Evolutionary conservation across 2,329 filamentous ascomycete species (phyloP), one percentile per base, ranked within the genome.

Genomic region (Anisogramma anomala): DNA sequence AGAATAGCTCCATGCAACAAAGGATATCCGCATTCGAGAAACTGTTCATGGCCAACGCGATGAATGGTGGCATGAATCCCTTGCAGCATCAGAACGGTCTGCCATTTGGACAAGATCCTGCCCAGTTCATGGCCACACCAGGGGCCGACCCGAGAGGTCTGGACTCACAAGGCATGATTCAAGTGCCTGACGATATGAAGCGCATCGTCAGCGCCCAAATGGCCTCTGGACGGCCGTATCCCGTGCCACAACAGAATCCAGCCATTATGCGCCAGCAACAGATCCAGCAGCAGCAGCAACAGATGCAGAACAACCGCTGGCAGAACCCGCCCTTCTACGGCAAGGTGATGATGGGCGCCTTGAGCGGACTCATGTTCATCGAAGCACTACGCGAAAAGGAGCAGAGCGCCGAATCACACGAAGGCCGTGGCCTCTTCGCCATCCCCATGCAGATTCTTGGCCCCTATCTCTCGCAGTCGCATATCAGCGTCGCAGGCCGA

Each of bases 331-430:
- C 71, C 1, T 79, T 77, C 47, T 71, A 74, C 43, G 75, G 74
- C 38, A 94, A 93, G 63, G 71, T 95, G 50, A 91, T 95, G 84
- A 79, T 95, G 4, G 89, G 89, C 31, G 89, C 88, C 14, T 72
- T 96, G 45, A 89, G 88, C 18, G 87, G 86, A 11, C 68, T 96
- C 14, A 94, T 96, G 88, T 72, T 95, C 25, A 64, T 94, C 51
- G 87, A 95, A 62, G 86, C 85, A 1, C 69, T 88, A 41, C 70
- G 71, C 26, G 74, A 82, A 56, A 65, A 79, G 50, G 74, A 86
- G 60, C 61, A 76, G 56, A 73, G 76, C 52, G 72, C 69, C 34
- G 78, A 83, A 37, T 69, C 69, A 1, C 68, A 78, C 5, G 68
- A 76, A 36, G 80, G 80, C 33, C 74, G 77, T 27, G 82, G 82